Evolutionary conservation across 2,329 filamentous ascomycete species (phyloP).

Genomic region (Pseudogymnoascus sp.): DNA sequence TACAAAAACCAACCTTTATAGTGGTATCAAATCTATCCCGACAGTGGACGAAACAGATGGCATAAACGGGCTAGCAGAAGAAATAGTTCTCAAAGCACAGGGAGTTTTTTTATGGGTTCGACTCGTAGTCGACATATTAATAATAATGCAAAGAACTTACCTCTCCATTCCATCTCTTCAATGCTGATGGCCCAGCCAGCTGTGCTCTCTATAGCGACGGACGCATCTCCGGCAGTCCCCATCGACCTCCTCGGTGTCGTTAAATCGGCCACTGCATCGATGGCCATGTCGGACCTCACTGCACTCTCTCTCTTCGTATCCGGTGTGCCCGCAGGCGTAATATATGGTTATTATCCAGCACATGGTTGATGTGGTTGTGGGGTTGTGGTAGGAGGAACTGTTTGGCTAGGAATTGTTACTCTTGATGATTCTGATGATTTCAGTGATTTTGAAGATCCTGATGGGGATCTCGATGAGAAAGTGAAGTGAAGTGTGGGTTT

Average conservation of each 20-base stretch:
- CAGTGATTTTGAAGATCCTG: not conserved
- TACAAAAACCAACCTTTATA: not conserved
- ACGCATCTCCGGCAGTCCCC: not conserved
- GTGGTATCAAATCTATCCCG: not conserved
- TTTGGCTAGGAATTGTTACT: not conserved
- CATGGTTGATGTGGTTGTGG: not conserved
- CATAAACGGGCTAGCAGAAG: not conserved
- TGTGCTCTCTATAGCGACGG: not conserved
- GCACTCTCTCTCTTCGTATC: not conserved
- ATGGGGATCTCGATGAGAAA: not conserved
- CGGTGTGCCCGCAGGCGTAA: not conserved
- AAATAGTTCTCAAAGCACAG: not conserved
- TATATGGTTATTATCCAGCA: not conserved
- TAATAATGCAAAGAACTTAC: not conserved
- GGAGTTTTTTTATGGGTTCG: not conserved
- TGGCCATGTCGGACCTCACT: not conserved
- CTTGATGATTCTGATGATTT: not conserved
- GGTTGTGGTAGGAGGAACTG: not conserved
- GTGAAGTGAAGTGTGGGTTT: not conserved
- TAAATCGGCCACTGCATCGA: not conserved
- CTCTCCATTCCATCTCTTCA: not conserved
- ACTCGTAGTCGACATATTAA: not conserved
- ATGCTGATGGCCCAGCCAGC: not conserved
- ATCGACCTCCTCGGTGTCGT: not conserved
- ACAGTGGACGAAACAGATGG: not conserved